Evolutionary conservation across 1,284 basidiomycete species (phyloP), one percentile per base, ranked within the genome.

Genomic region (Porphyrellus sp.): DNA sequence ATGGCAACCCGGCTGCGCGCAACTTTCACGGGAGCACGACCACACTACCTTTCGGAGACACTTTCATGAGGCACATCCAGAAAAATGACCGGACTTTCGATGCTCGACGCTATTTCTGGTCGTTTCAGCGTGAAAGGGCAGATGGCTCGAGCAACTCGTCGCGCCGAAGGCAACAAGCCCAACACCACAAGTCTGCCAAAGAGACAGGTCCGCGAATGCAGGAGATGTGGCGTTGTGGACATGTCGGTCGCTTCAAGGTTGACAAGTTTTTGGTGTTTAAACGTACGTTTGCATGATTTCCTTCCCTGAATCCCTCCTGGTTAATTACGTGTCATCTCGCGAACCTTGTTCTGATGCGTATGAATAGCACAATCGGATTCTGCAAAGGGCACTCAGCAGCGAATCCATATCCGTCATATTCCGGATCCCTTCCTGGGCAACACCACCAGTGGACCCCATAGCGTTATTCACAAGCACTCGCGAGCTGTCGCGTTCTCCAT

Each of bases 401-500:
- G 88, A 24, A 72, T 90, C 11, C 79, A 81, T 51, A 73, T 89
- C 35, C 73, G 76, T 3, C 81, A 83, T 53, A 74, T 81, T 52
- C 70, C 74, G 16, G 81, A 80, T 59, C 77, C 77, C 0, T 71
- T 49, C 39, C 37, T 68, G 41, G 63, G 67, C 4, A 75, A 73
- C 42, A 73, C 65, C 11, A 70, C 69, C 15, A 77, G 77, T 39
- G 84, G 85, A 1, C 87, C 87, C 1, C 74, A 76, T 31, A 77
- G 80, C 21, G 82, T 86, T 51, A 80, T 91, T 37, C 88, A 91
- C 66, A 87, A 87, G 57, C 88, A 91, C 62, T 89, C 88, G 2
- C 81, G 83, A 51, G 85, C 85, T 5, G 69, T 80, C 27, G 88
- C 86, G 1, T 90, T 89, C 67, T 87, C 86, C 1, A 80, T 91